Evolutionary conservation across 345 rosid genomes (phyloP).

Genomic region (Hibiscus trionum): DNA sequence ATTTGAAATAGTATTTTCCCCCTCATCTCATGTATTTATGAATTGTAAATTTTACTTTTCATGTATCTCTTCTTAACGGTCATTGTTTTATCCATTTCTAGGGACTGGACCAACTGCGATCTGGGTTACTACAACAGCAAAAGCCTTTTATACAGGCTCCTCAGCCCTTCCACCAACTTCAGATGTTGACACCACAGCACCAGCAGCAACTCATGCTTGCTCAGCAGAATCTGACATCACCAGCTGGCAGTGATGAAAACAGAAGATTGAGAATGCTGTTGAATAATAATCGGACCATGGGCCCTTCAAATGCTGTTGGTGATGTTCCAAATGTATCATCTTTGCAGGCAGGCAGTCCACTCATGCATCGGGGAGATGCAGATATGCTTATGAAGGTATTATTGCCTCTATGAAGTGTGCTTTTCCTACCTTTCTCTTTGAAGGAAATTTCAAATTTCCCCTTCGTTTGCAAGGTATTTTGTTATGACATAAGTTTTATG

Average conservation of each 20-base stretch:
- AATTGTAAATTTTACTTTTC: not conserved
- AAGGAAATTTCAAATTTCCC: not conserved
- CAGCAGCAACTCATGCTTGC: constrained; percentile 94
- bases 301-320: constrained; percentile 21
- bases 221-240: constrained; percentile 75
- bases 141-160: constrained; percentile 85
- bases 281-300: constrained; percentile 34
- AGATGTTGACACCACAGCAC: constrained; percentile 86
- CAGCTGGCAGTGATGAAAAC: constrained; percentile 65
- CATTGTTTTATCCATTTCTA: constrained; percentile 18
- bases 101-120: constrained; percentile 70
- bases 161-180: constrained; percentile 80
- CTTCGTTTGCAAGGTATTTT: not conserved
- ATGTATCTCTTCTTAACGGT: not conserved
- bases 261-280: constrained; percentile 72
- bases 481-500: not conserved
- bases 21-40: not conserved
- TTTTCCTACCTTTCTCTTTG: not conserved
- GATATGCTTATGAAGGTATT: constrained; percentile 28
- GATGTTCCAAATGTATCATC: constrained; percentile 39
- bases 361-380: constrained; percentile 32
- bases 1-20: not conserved
- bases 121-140: constrained; percentile 76
- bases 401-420: not conserved
- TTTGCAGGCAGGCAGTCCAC: constrained; percentile 27